Evolutionary conservation across 805 yeast species (phyloP).

Genomic region (Metschnikowia vanudenii): DNA sequence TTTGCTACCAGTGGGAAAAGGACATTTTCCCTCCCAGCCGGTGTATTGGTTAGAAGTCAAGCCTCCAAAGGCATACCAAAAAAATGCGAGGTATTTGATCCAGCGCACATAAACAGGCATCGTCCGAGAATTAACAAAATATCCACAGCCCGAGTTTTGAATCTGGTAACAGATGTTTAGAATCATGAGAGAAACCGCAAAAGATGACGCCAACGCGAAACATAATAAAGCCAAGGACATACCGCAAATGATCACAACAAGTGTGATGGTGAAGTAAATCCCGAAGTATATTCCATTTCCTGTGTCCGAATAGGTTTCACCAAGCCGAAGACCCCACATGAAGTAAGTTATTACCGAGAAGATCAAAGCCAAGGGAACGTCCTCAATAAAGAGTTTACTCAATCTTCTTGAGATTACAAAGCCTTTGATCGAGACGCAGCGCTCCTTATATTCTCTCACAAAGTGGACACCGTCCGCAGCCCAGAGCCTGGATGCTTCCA

Average conservation of each 20-base stretch:
- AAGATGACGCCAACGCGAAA: slow-evolving; percentile 59
- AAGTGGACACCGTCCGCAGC: slow-evolving; percentile 35
- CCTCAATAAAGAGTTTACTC: slow-evolving; percentile 67
- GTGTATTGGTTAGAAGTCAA: slow-evolving; percentile 64
- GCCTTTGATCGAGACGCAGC: slow-evolving; percentile 63
- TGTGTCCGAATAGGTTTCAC: slow-evolving; percentile 9
- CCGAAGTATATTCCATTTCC: slow-evolving; percentile 43
- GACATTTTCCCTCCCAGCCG: slow-evolving; percentile 59
- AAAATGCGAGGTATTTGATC: slow-evolving; percentile 72
- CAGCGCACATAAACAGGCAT: slow-evolving; percentile 87
- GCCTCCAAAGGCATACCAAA: slow-evolving; percentile 79
- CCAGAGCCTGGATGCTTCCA: slow-evolving; percentile 43
- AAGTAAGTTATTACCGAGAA: slow-evolving; percentile 66
- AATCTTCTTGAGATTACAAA: slow-evolving; percentile 64
- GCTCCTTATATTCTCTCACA: slow-evolving; percentile 65
- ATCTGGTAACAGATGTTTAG: slow-evolving; percentile 65
- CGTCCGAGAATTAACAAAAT: slow-evolving; percentile 65
- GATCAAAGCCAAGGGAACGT: slow-evolving; percentile 57
- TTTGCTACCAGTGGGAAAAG: slow-evolving; percentile 36
- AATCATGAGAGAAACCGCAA: slow-evolving; percentile 58
- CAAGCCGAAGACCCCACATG: slow-evolving; percentile 66
- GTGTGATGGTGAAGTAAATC: slow-evolving; percentile 55
- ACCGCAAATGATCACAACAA: slow-evolving; percentile 57
- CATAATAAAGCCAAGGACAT: slow-evolving; percentile 53
- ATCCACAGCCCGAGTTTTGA: slow-evolving; percentile 79